A percentile compares a stretch with the other conserved stretches of the same genome.
These are phyloP conservation scores for Chaetomiaceae sp. DNA, from an alignment of 2,329 filamentous ascomycete species.

Conservation along the genomic window DNA sequence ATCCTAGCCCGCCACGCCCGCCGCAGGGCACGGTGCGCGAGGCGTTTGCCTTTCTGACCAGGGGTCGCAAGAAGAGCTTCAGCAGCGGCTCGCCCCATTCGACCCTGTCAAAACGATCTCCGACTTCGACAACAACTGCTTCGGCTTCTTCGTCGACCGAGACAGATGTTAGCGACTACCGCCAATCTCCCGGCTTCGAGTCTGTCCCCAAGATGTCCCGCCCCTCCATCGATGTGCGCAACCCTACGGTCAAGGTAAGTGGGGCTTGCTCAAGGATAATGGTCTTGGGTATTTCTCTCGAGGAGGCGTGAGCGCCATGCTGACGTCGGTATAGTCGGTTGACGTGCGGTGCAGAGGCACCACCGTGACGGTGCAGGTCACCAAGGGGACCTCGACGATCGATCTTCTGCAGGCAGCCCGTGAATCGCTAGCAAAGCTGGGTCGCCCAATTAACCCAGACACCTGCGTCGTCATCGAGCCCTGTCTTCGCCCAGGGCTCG, in stretches of 20 bases:
- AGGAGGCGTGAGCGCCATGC: not conserved
- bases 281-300: too few relatives aligned
- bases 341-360: slow-evolving; percentile 67
- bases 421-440: slow-evolving; percentile 36
- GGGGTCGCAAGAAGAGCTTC: slow-evolving; percentile 36
- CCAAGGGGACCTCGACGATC: slow-evolving; percentile 64
- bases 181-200: not conserved
- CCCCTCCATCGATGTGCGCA: slow-evolving; percentile 58
- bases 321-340: slow-evolving; percentile 50
- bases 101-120: slow-evolving; percentile 8
- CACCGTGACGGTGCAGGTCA: slow-evolving; percentile 66
- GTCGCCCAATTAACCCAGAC: slow-evolving; percentile 56
- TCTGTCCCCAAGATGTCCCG: not conserved
- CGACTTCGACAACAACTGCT: slow-evolving; percentile 26
- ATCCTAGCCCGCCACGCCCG: slow-evolving; percentile 8
- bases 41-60: slow-evolving; percentile 44
- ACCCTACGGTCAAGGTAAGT: slow-evolving; percentile 69
- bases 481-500: slow-evolving; percentile 70
- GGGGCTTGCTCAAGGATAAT: not conserved
- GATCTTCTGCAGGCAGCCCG: slow-evolving; percentile 69
- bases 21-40: slow-evolving; percentile 41
- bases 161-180: not conserved
- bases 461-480: slow-evolving; percentile 71
- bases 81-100: slow-evolving; percentile 5
- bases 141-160: not conserved